Evolutionary conservation across 2,329 filamentous ascomycete species (phyloP), one percentile per base, ranked within the genome.

Genomic region (Alternaria ethzedia): DNA sequence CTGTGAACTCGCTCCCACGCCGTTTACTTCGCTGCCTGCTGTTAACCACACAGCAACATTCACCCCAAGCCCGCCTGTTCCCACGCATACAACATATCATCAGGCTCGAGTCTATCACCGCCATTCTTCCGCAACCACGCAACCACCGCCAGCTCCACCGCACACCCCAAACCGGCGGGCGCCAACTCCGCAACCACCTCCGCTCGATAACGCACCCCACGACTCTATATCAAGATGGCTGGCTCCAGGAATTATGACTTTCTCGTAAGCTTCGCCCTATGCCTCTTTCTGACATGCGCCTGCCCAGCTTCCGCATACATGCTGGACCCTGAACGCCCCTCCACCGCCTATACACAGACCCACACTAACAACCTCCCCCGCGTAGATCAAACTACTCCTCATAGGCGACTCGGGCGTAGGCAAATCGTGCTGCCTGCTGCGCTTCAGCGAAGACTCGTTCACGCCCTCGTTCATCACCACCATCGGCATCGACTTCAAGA

Each of bases 401-500:
- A 97, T 97, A 82, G 94, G 94, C 82, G 94, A 97, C 86, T 97
- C 94, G 54, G 94, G 94, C 78, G 94, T 97, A 67, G 94, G 94
- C 82, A 97, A 97, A 85, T 97, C 94, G 73, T 97, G 94, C 89
- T 97, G 94, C 83, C 88, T 97, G 81, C 86, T 97, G 79, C 93
- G 94, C 75, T 97, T 97, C 86, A 97, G 93, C 83, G 94, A 97
- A 84, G 94, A 97, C 86, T 96, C 93, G 50, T 97, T 97, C 85
- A 97, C 94, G 57, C 94, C 94, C 46, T 97, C 93, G 74, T 97
- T 97, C 87, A 97, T 97, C 86, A 97, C 94, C 67, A 99, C 96
- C 68, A 99, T 99, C 83, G 96, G 96, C 74, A 98, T 99, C 85
- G 96, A 99, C 85, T 99, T 99, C 87, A 99, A 99, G 88, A 99